These are phyloP conservation scores for Murraya paniculata DNA, from an alignment of 345 rosid species.

Conservation along the genomic window DNA sequence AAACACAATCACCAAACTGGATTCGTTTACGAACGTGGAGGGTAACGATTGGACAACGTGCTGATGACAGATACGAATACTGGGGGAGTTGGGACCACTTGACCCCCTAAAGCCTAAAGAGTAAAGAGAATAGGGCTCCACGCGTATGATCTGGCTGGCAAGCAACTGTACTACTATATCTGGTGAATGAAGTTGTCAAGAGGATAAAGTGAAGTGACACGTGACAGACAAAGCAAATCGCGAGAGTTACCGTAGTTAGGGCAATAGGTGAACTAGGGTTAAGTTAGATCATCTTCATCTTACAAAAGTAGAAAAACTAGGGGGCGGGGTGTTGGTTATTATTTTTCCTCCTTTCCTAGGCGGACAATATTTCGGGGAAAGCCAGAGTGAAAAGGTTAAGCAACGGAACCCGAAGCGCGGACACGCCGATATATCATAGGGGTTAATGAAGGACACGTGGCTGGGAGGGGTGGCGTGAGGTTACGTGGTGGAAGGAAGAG, in stretches of 20 bases:
- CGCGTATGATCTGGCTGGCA: constrained; percentile 26
- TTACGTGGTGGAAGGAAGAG: neutral
- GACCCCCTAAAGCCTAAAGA: neutral
- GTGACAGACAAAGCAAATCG: constrained; percentile 6
- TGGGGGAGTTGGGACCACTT: constrained; percentile 3
- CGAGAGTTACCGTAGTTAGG: neutral
- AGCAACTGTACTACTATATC: constrained; percentile 10
- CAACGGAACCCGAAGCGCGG: neutral
- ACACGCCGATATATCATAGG: neutral
- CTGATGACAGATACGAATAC: constrained; percentile 3
- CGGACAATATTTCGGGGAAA: neutral
- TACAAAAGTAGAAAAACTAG: neutral
- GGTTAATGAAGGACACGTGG: neutral
- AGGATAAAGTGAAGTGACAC: neutral
- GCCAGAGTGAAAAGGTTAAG: neutral
- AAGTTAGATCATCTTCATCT: constrained; percentile 4
- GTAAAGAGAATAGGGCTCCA: constrained; percentile 4
- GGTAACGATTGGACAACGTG: constrained; percentile 17
- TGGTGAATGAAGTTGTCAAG: constrained; percentile 27
- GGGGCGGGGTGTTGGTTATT: no score
- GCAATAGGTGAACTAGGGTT: neutral
- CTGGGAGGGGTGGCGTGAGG: neutral
- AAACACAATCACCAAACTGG: constrained; percentile 3
- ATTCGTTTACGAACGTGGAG: constrained; percentile 17
- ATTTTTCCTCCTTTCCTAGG: neutral